phyloP scores from a whole-genome alignment of 225 moss, liverwort and hornwort genomes.

The Takakia lepidozioides region DNA sequence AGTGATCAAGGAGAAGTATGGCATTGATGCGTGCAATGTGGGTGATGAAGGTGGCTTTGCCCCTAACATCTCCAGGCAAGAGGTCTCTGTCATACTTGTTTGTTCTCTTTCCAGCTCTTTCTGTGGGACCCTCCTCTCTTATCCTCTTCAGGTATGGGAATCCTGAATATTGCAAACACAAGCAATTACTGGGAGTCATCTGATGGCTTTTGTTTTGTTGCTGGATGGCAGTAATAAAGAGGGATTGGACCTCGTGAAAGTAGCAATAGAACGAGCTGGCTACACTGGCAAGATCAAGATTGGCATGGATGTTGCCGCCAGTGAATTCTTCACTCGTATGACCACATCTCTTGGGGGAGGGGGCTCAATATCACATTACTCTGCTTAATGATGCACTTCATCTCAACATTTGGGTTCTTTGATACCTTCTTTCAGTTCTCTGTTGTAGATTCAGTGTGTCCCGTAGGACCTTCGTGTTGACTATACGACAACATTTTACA shows the following conservation, averaged over 20 bases:
- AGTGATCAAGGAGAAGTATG: slow-evolving; percentile 95
- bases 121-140: too few species aligned
- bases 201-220: slow-evolving; percentile 10
- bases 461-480: too few species aligned
- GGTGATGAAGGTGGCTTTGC: slow-evolving; percentile 99
- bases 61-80: slow-evolving; percentile 92
- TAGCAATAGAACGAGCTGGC: slow-evolving; percentile 93
- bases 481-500: too few species aligned
- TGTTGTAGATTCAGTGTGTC: too few species aligned
- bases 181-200: neutral
- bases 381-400: too few species aligned
- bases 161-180: too few species aligned
- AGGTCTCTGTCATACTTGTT: slow-evolving; percentile 8
- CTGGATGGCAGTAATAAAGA: slow-evolving; percentile 74
- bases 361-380: too few species aligned
- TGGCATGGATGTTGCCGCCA: slow-evolving; percentile 97
- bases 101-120: neutral
- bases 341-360: too few species aligned
- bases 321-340: slow-evolving; percentile 75
- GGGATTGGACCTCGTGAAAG: slow-evolving; percentile 85
- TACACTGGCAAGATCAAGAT: slow-evolving; percentile 91
- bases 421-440: too few species aligned
- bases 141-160: too few species aligned
- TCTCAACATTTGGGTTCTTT: too few species aligned
- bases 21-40: slow-evolving; percentile 93